Percentiles rank a stretch among this genome's conserved stretches.
Evolutionary conservation across 352 stramenopile species (phyloP).

Genomic region (Globisporangium emineosum): DNA sequence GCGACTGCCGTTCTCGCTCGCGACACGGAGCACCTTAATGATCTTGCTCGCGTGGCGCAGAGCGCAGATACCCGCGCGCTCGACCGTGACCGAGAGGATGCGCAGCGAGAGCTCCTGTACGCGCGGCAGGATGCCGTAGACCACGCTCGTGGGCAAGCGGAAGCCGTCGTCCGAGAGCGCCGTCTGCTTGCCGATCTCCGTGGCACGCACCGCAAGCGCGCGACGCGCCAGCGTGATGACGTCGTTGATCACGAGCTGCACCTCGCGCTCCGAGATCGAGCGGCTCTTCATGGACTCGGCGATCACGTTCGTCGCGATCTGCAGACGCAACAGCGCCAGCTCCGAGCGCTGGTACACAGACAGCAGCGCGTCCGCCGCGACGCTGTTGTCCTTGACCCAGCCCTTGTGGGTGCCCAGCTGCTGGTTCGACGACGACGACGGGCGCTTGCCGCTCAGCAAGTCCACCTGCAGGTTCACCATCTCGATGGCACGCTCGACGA

Average conservation of each 20-base stretch:
- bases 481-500: slow-evolving; percentile 57
- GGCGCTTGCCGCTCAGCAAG: slow-evolving; percentile 54
- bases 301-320: slow-evolving; percentile 37
- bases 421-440: slow-evolving; percentile 19
- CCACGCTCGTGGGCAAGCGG: slow-evolving; percentile 64
- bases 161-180: slow-evolving; percentile 76
- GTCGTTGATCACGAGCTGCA: slow-evolving; percentile 58
- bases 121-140: slow-evolving; percentile 63
- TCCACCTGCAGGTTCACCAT: slow-evolving; percentile 66
- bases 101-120: slow-evolving; percentile 49
- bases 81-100: slow-evolving; percentile 37
- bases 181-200: slow-evolving; percentile 79
- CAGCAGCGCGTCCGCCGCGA: slow-evolving; percentile 29
- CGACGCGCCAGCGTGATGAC: slow-evolving; percentile 55
- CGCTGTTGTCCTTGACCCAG: slow-evolving; percentile 50
- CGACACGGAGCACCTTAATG: slow-evolving; percentile 55
- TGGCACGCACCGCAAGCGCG: slow-evolving; percentile 54
- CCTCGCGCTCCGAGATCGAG: slow-evolving; percentile 71
- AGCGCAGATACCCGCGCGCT: slow-evolving; percentile 52
- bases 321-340: slow-evolving; percentile 35
- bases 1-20: slow-evolving; percentile 36
- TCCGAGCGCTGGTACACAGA: slow-evolving; percentile 61
- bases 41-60: slow-evolving; percentile 70
- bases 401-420: slow-evolving; percentile 45
- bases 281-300: slow-evolving; percentile 41